Evolutionary conservation across 1,139 yeast genomes (phyloP).

Genomic region (Blastobotrys indianensis): DNA sequence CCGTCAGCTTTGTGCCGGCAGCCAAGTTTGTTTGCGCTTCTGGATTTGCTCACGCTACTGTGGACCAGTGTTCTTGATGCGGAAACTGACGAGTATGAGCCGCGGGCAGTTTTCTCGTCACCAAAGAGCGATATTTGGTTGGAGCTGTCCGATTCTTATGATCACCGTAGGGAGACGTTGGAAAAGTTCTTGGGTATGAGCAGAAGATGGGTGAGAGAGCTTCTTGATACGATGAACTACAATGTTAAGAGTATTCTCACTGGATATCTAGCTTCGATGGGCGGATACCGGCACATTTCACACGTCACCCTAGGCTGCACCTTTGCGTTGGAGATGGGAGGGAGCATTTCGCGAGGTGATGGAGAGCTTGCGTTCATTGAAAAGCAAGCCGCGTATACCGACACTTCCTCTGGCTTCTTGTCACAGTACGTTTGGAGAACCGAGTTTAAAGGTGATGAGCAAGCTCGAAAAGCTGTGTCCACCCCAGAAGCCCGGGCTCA

Average conservation of each 20-base stretch:
- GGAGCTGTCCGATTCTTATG: constrained; percentile 69
- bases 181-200: constrained; percentile 55
- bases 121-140: constrained; percentile 49
- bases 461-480: constrained; percentile 31
- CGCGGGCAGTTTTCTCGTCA: constrained; percentile 65
- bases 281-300: constrained; percentile 30
- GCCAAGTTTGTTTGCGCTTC: constrained; percentile 63
- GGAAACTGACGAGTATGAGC: constrained; percentile 81
- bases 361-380: constrained; percentile 28
- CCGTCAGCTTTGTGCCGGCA: constrained; percentile 81
- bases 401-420: constrained; percentile 66
- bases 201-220: constrained; percentile 55
- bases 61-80: constrained; percentile 81
- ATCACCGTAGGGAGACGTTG: constrained; percentile 69
- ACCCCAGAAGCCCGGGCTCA: constrained; percentile 26
- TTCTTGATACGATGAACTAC: constrained; percentile 52
- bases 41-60: constrained; percentile 72
- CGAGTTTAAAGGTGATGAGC: constrained; percentile 26
- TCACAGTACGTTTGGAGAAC: constrained; percentile 72
- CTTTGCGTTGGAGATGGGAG: constrained; percentile 87
- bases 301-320: constrained; percentile 71
- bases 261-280: constrained; percentile 54
- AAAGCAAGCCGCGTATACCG: constrained; percentile 33
- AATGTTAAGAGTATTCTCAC: constrained; percentile 77
- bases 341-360: constrained; percentile 59